Evolutionary conservation across 352 stramenopile genomes (phyloP).

Genomic region (Phytophthora foliorum): DNA sequence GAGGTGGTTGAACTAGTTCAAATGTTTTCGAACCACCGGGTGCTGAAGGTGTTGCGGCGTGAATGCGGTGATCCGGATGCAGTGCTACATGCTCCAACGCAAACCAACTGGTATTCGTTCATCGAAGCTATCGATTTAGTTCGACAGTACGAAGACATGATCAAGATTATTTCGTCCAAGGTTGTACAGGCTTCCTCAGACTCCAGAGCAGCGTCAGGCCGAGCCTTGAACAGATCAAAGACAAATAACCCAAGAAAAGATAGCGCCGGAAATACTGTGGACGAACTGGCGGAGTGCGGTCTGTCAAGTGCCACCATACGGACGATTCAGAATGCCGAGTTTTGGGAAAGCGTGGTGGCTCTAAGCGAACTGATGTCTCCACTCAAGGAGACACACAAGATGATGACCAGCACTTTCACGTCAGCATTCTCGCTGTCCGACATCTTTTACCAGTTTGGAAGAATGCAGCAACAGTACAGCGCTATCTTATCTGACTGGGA

Average conservation of each 20-base stretch:
- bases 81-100: constrained; percentile 53
- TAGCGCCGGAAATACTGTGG: constrained; percentile 50
- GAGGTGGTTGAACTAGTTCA: constrained; percentile 76
- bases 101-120: constrained; percentile 76
- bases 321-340: constrained; percentile 70
- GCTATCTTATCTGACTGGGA: constrained; percentile 78
- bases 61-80: constrained; percentile 78
- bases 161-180: constrained; percentile 83
- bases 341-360: constrained; percentile 81
- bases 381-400: constrained; percentile 79
- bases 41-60: constrained; percentile 66
- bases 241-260: constrained; percentile 47
- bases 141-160: constrained; percentile 85
- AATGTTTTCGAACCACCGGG: constrained; percentile 64
- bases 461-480: constrained; percentile 83
- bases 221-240: constrained; percentile 2
- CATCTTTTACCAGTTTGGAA: constrained; percentile 81
- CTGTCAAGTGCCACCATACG: constrained; percentile 52
- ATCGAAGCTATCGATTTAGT: constrained; percentile 85
- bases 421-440: constrained; percentile 68
- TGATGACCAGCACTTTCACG: constrained; percentile 55
- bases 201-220: constrained; percentile 2
- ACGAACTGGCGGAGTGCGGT: constrained; percentile 55
- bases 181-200: constrained; percentile 46
- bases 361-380: constrained; percentile 83